These are phyloP conservation scores for Talaromyces islandicus DNA, from an alignment of 2,329 filamentous ascomycete species.

Conservation along the genomic window DNA sequence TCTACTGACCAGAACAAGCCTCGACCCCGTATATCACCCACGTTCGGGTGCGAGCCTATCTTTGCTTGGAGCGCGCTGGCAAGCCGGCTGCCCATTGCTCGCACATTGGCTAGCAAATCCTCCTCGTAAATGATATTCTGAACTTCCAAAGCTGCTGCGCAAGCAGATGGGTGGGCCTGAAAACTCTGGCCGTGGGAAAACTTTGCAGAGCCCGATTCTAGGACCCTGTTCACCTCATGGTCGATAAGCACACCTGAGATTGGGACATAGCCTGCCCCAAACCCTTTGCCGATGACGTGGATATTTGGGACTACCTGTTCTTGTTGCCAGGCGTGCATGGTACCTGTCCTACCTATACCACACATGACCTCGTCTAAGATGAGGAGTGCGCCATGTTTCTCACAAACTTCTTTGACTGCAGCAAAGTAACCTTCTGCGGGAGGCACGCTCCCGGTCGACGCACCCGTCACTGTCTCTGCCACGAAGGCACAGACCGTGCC, in stretches of 20 bases:
- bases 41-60: conserved; percentile 42
- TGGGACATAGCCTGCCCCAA: conserved; percentile 52
- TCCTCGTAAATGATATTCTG: conserved; percentile 55
- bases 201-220: conserved; percentile 43
- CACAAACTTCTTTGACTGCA: conserved; percentile 62
- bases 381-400: conserved; percentile 64
- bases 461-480: conserved; percentile 55
- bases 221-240: conserved; percentile 42
- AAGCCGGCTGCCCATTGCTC: conserved; percentile 44
- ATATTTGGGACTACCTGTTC: conserved; percentile 55
- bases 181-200: conserved; percentile 56
- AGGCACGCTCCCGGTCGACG: conserved; percentile 54
- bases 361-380: conserved; percentile 75
- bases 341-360: conserved; percentile 53
- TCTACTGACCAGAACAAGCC: conserved; percentile 5
- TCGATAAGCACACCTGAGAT: conserved; percentile 51
- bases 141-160: conserved; percentile 55
- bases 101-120: conserved; percentile 54
- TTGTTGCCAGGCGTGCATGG: conserved; percentile 54
- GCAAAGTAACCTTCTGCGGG: conserved; percentile 62
- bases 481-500: conserved; percentile 65
- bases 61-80: conserved; percentile 36
- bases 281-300: conserved; percentile 54
- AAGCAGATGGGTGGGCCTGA: conserved; percentile 56
- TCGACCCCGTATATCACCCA: conserved; percentile 33